Percentiles rank a stretch among this genome's conserved stretches.
phyloP scores from a whole-genome alignment of 768 basidiomycete genomes.

The Mycena crocata region DNA sequence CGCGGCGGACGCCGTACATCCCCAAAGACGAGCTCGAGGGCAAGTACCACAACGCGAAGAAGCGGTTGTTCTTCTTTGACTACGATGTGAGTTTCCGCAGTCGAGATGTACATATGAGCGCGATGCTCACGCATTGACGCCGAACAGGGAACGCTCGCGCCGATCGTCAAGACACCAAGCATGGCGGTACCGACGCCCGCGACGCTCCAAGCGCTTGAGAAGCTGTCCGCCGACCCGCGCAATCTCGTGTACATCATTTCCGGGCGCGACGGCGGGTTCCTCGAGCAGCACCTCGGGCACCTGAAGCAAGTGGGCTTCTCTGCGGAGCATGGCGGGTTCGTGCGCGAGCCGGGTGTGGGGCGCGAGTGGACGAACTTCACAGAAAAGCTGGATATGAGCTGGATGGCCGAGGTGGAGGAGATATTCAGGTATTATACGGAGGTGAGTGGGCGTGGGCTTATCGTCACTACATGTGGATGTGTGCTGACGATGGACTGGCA shows the following conservation, averaged over 20 bases:
- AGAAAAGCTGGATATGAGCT: slow-evolving; percentile 93
- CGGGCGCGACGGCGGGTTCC: slow-evolving; percentile 92
- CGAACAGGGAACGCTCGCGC: slow-evolving; percentile 89
- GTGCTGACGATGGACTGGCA: slow-evolving; percentile 39
- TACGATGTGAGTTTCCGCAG: slow-evolving; percentile 79
- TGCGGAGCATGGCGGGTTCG: slow-evolving; percentile 96
- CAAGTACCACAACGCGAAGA: slow-evolving; percentile 76
- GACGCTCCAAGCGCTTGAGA: slow-evolving; percentile 79
- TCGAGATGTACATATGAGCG: slow-evolving; percentile 11
- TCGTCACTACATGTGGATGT: slow-evolving; percentile 1
- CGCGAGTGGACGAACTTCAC: slow-evolving; percentile 89
- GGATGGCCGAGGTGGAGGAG: slow-evolving; percentile 96
- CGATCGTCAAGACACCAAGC: slow-evolving; percentile 94
- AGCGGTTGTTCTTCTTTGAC: slow-evolving; percentile 93
- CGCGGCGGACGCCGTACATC: slow-evolving; percentile 87
- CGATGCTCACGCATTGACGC: neutral
- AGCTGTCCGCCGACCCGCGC: slow-evolving; percentile 80
- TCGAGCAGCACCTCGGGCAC: slow-evolving; percentile 92
- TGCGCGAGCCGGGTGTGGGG: slow-evolving; percentile 73
- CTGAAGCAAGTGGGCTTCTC: slow-evolving; percentile 87
- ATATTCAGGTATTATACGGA: slow-evolving; percentile 98
- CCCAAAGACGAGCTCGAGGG: slow-evolving; percentile 68
- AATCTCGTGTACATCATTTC: slow-evolving; percentile 98
- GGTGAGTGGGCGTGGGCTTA: slow-evolving; percentile 52
- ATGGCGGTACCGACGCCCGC: slow-evolving; percentile 84